Base-by-base conservation (phyloP, 257 asterid genomes). In the Primulina huaijiensis region DNA sequence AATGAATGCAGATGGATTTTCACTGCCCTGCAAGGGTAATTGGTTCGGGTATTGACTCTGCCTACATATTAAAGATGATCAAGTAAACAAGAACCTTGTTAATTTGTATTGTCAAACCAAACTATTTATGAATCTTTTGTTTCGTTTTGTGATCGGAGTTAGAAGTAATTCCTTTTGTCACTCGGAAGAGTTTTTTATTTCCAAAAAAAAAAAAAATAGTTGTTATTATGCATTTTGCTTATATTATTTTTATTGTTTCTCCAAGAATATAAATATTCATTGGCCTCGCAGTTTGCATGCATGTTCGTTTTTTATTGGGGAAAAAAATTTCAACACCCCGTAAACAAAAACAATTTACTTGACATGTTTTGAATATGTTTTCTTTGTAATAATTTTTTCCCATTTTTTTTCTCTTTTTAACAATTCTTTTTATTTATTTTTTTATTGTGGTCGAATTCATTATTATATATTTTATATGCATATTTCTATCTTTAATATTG, bases 41-140 rank as follows among this genome's bases (percentile, higher is more conserved):
- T 63, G 95, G 89, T 85, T 88, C 95, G 95, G 89, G 89, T 81
- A 88, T 88, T 88, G 95, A 88, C 89, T 87, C 78, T 56, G 70
- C 76, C 68, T 31, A 33, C 68, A 46, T 69, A 56, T 65, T 38
- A 65, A 6, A 52, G 55, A 57, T 52, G 59, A 11, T 7, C 9
- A 23, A 72, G 78, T 46, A 68, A 72, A 73, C 73, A 35, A 72
- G 74, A 38, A 67, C 77, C 81, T 77, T 65, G 19, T 25, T 12
- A 29, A 16, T 8, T 9, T 46, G 25, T 56, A 50, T 27, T 63
- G 66, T 64, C 17, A 50, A 17, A 62, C 30, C 37, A 19, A 58
- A 73, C 58, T 70, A 8, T 17, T 33, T 70, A 23, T 71, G 65
- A 10, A 6, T 23, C 34, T 33, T 46, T 50, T 67, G 50, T 62